phyloP scores from a whole-genome alignment of 2,329 filamentous ascomycete species.

The Tetracladium maxilliforme region DNA sequence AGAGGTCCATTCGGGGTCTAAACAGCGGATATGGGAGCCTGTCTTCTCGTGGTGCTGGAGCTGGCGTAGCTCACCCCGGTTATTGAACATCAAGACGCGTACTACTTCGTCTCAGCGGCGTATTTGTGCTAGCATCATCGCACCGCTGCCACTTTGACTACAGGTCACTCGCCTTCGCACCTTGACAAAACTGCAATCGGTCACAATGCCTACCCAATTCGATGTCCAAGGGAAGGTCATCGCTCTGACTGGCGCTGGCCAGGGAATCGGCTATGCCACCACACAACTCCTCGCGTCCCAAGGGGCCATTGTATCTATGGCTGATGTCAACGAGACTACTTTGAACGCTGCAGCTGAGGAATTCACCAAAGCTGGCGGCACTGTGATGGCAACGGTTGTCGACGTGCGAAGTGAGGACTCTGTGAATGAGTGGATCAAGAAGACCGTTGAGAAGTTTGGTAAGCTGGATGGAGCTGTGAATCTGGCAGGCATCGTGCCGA shows the following conservation, averaged over 20 bases:
- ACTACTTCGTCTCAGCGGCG: too few relatives aligned
- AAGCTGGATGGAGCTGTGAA: slow-evolving; percentile 22
- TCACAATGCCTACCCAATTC: too few relatives aligned
- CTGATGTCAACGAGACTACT: slow-evolving; percentile 6
- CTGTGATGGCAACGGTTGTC: slow-evolving; percentile 11
- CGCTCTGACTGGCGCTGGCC: slow-evolving; percentile 4
- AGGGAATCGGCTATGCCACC: slow-evolving; percentile 5
- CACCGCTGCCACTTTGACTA: too few relatives aligned
- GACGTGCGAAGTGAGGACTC: slow-evolving; percentile 15
- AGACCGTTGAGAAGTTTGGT: slow-evolving; percentile 18
- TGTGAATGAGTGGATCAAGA: slow-evolving; percentile 20
- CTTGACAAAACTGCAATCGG: too few relatives aligned
- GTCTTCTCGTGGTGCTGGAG: too few relatives aligned
- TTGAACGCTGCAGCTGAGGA: slow-evolving; percentile 7
- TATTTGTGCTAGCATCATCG: too few relatives aligned
- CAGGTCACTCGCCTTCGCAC: too few relatives aligned
- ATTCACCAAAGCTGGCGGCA: slow-evolving; percentile 2
- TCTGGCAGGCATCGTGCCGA: slow-evolving; percentile 19
- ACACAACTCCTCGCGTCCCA: slow-evolving; percentile 8
- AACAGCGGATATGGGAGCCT: too few relatives aligned
- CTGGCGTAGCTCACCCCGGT: too few relatives aligned
- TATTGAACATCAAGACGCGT: too few relatives aligned
- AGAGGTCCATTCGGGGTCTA: too few relatives aligned
- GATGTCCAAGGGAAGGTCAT: slow-evolving; percentile 7
- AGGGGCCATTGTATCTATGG: slow-evolving; percentile 11